Base-by-base conservation (phyloP, 176 grass and related monocot species). In the Bromus sterilis region DNA sequence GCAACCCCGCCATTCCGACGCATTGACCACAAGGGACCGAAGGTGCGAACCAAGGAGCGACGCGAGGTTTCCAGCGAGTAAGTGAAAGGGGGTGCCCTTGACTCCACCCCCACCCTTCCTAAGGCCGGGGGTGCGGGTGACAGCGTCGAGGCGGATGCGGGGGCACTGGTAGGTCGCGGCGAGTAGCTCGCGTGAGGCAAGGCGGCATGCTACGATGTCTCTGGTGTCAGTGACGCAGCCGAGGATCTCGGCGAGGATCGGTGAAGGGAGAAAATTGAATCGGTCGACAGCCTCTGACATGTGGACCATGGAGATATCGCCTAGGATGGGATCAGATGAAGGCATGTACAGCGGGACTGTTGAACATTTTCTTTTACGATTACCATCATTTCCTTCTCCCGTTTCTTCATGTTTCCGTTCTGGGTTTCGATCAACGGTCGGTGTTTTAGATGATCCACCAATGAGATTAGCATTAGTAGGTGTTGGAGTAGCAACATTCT, bases 161-260 rank as follows among this genome's bases (percentile, higher is more conserved):
- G 91, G 75, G 49, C 82, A 86, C 59, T 48, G 31, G 76, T 80
- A 67, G 37, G 76, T 75, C 16, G 76, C 81, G 29, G 55, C 63
- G 23, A 81, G 83, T 40, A 91, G 86, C 1, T 65, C 46, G 4
- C 88, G 82, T 39, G 74, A 97, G 60, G 86, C 73, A 43, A 97
- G 91, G 59, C 94, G 89, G 87, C 80, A 97, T 11, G 76, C 15
- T 13, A 82, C 83, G 55, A 97, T 55, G 72, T 90, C 87, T 37
- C 53, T 44, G 44, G 82, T 76, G 80, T 93, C 87, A 46, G 70
- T 75, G 21, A 97, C 58, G 13, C 66, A 60, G 42, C 60, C 59
- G 53, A 97, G 81, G 56, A 93, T 76, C 46, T 89, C 79, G 75
- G 80, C 59, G 59, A 94, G 79, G 53, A 94, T 61, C 32, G 70